Evolutionary conservation across 2,329 filamentous ascomycete species (phyloP).

Genomic region (Hypomyces perniciosus): DNA sequence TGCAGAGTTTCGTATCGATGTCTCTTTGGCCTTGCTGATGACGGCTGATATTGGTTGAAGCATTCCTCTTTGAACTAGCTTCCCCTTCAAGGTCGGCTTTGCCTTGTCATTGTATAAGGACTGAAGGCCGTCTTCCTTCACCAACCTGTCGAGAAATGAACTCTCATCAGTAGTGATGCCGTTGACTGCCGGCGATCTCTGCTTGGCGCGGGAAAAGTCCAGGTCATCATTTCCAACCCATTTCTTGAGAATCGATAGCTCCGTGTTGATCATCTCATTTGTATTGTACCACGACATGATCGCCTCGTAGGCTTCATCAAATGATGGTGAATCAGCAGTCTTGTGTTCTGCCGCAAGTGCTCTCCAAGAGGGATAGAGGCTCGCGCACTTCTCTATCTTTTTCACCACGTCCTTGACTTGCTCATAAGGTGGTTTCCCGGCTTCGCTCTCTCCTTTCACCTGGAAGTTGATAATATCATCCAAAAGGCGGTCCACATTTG

Average conservation of each 20-base stretch:
- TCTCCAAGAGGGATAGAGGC: constrained; percentile 73
- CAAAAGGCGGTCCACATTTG: constrained; percentile 64
- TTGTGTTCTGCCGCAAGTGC: constrained; percentile 71
- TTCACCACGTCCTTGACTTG: constrained; percentile 86
- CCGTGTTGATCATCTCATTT: constrained; percentile 90
- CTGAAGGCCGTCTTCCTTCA: constrained; percentile 93
- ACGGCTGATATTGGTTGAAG: constrained; percentile 76
- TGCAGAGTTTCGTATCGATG: constrained; percentile 78
- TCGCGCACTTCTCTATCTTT: constrained; percentile 86
- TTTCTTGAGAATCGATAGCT: constrained; percentile 82
- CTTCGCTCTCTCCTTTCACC: constrained; percentile 89
- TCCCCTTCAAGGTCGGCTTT: constrained; percentile 53
- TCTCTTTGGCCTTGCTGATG: constrained; percentile 89
- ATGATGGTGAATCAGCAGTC: constrained; percentile 67
- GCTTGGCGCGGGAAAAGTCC: constrained; percentile 74
- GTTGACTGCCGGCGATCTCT: constrained; percentile 56
- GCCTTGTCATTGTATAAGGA: constrained; percentile 73
- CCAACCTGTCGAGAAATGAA: constrained; percentile 85
- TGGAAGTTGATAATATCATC: constrained; percentile 90
- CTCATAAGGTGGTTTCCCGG: constrained; percentile 77
- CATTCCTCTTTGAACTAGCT: constrained; percentile 71
- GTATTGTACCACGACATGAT: constrained; percentile 97
- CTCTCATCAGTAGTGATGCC: constrained; percentile 78
- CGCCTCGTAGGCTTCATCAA: constrained; percentile 76
- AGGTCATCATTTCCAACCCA: constrained; percentile 97